Evolutionary conservation across 768 basidiomycete species (phyloP), one percentile per base, ranked within the genome.

Genomic region (Boletus pseudo-olivaceus): DNA sequence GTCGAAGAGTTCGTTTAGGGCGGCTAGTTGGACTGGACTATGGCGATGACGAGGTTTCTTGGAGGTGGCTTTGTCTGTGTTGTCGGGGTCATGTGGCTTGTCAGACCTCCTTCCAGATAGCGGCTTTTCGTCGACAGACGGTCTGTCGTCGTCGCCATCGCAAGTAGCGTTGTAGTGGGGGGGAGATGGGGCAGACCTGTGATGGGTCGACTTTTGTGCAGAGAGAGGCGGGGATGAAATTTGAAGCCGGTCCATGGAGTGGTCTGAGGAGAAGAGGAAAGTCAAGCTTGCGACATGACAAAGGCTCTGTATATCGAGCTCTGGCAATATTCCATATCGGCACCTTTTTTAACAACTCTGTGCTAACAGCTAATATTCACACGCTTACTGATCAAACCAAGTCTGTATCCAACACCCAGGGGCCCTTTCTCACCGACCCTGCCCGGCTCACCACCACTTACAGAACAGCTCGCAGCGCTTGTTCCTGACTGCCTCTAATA

Each of bases 41-140:
- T 90, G 89, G 45, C 89, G 82, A 72, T 90, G 87, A 58, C 89
- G 80, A 44, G 88, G 85, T 67, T 90, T 90, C 81, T 90, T 90
- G 49, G 60, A 49, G 7, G 58, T 47, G 1, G 64, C 1, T 60
- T 67, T 70, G 55, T 67, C 68, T 11, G 42, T 5, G 43, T 37
- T 43, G 48, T 67, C 67, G 12, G 52, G n/a, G 53, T 70, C 70
- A 19, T 49, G 55, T n/a, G 55, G 56, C 51, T 57, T 71, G 57
- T 57, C 57, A 2, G 57, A 54, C 61, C 55, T 40, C 51, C 55
- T 68, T 23, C 43, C 9, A 7, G 61, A 61, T 57, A n/a, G n/a
- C n/a, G 62, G 61, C 62, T 59, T 70, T 54, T 68, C 66, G 38
- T 68, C 67, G 40, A 58, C 43, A 11, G 50, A 37, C 4, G 48